Evolutionary conservation across 2,329 filamentous ascomycete species (phyloP).

Genomic region (Hymenoscyphus repandus): DNA sequence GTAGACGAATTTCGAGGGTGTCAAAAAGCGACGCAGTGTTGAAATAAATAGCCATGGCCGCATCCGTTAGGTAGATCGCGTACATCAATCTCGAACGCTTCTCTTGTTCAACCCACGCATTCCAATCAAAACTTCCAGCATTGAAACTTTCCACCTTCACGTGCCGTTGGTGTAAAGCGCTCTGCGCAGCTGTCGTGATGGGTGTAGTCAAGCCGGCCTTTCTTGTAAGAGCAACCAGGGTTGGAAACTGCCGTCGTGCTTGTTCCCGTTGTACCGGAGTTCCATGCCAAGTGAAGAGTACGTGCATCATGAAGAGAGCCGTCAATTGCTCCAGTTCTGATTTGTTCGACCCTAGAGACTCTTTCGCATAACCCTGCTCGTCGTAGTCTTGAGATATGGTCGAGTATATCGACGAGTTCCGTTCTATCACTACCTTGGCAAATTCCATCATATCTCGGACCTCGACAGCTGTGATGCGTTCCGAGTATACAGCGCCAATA

Average conservation of each 20-base stretch:
- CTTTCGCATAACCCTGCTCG: slow-evolving; percentile 36
- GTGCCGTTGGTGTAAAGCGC: slow-evolving; percentile 54
- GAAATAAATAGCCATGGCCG: slow-evolving; percentile 65
- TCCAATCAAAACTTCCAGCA: slow-evolving; percentile 57
- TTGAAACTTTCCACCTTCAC: slow-evolving; percentile 42
- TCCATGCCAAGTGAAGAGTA: slow-evolving; percentile 65
- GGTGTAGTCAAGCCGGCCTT: slow-evolving; percentile 51
- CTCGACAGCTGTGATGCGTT: slow-evolving; percentile 51
- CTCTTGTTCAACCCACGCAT: slow-evolving; percentile 65
- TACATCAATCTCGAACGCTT: slow-evolving; percentile 61
- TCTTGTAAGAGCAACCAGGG: slow-evolving; percentile 52
- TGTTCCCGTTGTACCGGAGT: slow-evolving; percentile 59
- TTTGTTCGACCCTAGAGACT: slow-evolving; percentile 33
- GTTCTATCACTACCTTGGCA: slow-evolving; percentile 52
- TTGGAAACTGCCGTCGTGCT: slow-evolving; percentile 53
- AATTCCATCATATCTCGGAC: slow-evolving; percentile 65
- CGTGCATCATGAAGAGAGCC: slow-evolving; percentile 56
- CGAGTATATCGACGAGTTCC: slow-evolving; percentile 47
- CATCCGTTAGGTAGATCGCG: slow-evolving; percentile 59
- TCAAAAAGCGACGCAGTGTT: slow-evolving; percentile 61
- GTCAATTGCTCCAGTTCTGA: slow-evolving; percentile 61
- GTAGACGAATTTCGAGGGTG: slow-evolving; percentile 57
- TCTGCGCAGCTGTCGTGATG: slow-evolving; percentile 46
- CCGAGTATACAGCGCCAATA: slow-evolving; percentile 70
- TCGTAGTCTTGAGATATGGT: slow-evolving; percentile 38